These are phyloP conservation scores for Monosporascus sp. DNA, from an alignment of 2,329 filamentous ascomycete genomes.

Conservation along the genomic window DNA sequence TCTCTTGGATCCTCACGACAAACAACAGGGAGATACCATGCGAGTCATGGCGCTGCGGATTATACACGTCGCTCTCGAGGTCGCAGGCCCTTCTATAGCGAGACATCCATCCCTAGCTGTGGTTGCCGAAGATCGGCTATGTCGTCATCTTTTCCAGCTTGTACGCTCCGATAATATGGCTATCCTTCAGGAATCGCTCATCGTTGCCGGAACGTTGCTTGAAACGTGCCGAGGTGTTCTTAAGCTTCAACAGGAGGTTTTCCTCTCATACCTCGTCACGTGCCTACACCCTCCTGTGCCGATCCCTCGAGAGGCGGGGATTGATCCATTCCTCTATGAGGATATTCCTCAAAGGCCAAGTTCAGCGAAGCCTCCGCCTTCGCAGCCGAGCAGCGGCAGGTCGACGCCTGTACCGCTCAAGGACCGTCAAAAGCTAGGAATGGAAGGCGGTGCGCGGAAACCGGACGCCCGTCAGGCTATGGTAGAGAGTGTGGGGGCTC, in stretches of 20 bases:
- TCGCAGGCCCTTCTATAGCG: constrained; percentile 90
- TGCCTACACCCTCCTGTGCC: constrained; percentile 92
- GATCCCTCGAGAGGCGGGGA: constrained; percentile 83
- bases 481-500: constrained; percentile 91
- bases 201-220: constrained; percentile 84
- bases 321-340: constrained; percentile 86
- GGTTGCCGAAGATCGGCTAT: constrained; percentile 87
- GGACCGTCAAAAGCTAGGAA: constrained; percentile 83
- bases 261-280: constrained; percentile 87
- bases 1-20: constrained; percentile 87
- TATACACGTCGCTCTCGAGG: constrained; percentile 93
- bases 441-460: constrained; percentile 87
- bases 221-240: constrained; percentile 86
- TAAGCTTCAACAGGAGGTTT: constrained; percentile 94
- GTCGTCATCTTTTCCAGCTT: constrained; percentile 90
- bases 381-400: constrained; percentile 71
- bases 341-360: constrained; percentile 90
- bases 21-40: constrained; percentile 89
- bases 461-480: constrained; percentile 96
- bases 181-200: constrained; percentile 85
- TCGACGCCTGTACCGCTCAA: constrained; percentile 87
- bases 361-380: constrained; percentile 70
- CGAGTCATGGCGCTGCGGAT: constrained; percentile 96
- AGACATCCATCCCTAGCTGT: constrained; percentile 82
- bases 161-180: constrained; percentile 95